Conservation (phyloP, 495 filamentous ascomycete genomes). For the Melanomma pulvis-pyrius region DNA sequence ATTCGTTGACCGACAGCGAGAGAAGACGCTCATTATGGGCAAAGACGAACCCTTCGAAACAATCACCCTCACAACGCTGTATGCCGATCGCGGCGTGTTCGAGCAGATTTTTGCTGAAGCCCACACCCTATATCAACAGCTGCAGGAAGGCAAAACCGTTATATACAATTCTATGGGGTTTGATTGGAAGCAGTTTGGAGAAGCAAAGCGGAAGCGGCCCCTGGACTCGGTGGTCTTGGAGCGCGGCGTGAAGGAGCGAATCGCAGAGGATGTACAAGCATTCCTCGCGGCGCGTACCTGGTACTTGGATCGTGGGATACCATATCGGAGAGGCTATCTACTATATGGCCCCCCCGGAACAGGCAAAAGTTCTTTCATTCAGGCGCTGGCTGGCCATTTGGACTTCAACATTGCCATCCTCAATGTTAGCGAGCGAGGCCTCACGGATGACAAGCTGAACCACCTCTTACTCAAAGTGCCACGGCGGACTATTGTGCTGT, state of each 20-base stretch:
- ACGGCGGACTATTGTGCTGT: conserved; percentile 77
- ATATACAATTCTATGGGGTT: conserved; percentile 85
- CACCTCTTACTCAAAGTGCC: conserved; percentile 87
- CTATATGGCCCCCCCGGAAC: conserved; percentile 93
- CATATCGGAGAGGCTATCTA: conserved; percentile 90
- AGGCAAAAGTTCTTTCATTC: conserved; percentile 95
- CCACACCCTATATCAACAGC: conserved; percentile 70
- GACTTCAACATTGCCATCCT: conserved; percentile 94
- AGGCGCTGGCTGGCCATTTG: conserved; percentile 86
- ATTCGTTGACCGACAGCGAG: conserved; percentile 80
- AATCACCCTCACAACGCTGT: conserved; percentile 87
- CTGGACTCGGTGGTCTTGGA: conserved; percentile 87
- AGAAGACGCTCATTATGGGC: conserved; percentile 68
- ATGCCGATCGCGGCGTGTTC: conserved; percentile 82
- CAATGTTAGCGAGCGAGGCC: conserved; percentile 87
- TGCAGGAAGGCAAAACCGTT: conserved; percentile 89
- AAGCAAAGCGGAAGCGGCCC: conserved; percentile 83
- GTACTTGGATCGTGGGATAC: conserved; percentile 95
- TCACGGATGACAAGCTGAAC: conserved; percentile 91
- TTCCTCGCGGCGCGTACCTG: conserved; percentile 78
- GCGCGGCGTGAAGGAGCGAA: conserved; percentile 77
- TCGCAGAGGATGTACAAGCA: conserved; percentile 83
- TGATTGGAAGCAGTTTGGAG: conserved; percentile 81
- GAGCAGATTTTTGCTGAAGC: conserved; percentile 84
- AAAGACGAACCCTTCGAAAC: conserved; percentile 91